phyloP scores from a whole-genome alignment of 1,284 basidiomycete genomes.

The Cryptococcus sp. region DNA sequence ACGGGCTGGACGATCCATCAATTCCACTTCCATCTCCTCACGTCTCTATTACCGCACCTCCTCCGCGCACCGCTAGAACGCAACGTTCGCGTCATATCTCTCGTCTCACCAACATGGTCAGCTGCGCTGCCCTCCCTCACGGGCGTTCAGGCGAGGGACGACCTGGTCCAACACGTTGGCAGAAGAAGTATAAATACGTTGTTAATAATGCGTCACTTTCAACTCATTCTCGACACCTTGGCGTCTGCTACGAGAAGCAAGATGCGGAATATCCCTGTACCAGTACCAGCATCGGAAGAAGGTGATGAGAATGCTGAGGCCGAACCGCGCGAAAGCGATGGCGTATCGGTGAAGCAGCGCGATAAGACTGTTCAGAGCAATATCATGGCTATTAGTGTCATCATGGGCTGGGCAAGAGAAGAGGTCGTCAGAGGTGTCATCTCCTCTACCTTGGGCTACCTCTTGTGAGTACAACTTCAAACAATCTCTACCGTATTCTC shows the following conservation, averaged over 20 bases:
- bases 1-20: constrained; percentile 43
- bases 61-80: constrained; percentile 76
- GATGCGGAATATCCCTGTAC: neutral
- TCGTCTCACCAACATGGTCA: constrained; percentile 81
- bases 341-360: constrained; percentile 25
- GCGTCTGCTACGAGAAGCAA: constrained; percentile 31
- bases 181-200: constrained; percentile 36
- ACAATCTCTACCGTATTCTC: neutral
- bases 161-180: constrained; percentile 28
- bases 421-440: constrained; percentile 40
- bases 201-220: constrained; percentile 43
- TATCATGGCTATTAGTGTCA: constrained; percentile 44
- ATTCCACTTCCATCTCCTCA: constrained; percentile 67
- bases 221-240: constrained; percentile 47
- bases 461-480: constrained; percentile 33
- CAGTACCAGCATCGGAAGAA: constrained; percentile 9
- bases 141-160: constrained; percentile 13
- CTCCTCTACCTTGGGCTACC: constrained; percentile 19
- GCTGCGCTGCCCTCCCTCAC: constrained; percentile 63
- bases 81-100: constrained; percentile 75
- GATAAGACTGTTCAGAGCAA: constrained; percentile 45
- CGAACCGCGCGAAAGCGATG: constrained; percentile 3
- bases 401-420: constrained; percentile 50
- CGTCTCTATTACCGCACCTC: constrained; percentile 71
- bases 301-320: constrained; percentile 2